Evolutionary conservation across 2,329 filamentous ascomycete genomes (phyloP).

Genomic region (Ophiostoma ulmi): DNA sequence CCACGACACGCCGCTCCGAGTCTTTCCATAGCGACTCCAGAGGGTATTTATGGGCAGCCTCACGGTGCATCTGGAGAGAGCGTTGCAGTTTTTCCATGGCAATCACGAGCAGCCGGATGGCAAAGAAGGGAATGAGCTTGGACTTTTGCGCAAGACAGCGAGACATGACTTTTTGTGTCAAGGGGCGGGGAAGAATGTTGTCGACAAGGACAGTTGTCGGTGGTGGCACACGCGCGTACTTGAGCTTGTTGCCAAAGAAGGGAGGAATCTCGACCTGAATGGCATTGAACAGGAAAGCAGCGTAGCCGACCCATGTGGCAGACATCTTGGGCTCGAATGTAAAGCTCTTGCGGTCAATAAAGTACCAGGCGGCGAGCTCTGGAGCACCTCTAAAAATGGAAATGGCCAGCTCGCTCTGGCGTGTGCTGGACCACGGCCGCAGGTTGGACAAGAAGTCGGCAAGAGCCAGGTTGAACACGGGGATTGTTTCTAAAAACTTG

Average conservation of each 20-base stretch:
- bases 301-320: slow-evolving; percentile 91
- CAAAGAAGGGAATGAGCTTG: slow-evolving; percentile 77
- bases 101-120: slow-evolving; percentile 69
- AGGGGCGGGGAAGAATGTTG: slow-evolving; percentile 75
- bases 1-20: slow-evolving; percentile 60
- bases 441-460: slow-evolving; percentile 74
- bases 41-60: slow-evolving; percentile 31
- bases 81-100: slow-evolving; percentile 71
- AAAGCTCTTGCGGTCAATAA: slow-evolving; percentile 72
- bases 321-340: slow-evolving; percentile 87
- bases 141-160: slow-evolving; percentile 74
- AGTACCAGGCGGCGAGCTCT: slow-evolving; percentile 84
- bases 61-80: slow-evolving; percentile 57
- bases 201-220: slow-evolving; percentile 75
- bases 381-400: slow-evolving; percentile 76
- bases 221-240: slow-evolving; percentile 64
- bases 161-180: slow-evolving; percentile 72
- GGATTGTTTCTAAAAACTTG: slow-evolving; percentile 59
- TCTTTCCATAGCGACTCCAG: slow-evolving; percentile 57
- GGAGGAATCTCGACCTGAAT: slow-evolving; percentile 69
- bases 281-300: slow-evolving; percentile 77
- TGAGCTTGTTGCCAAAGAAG: slow-evolving; percentile 62
- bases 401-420: slow-evolving; percentile 76
- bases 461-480: slow-evolving; percentile 73
- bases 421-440: slow-evolving; percentile 73